Percentiles rank a stretch among this genome's conserved stretches.
Conservation (phyloP, 805 yeast genomes). For the Wickerhamiella parazyma region DNA sequence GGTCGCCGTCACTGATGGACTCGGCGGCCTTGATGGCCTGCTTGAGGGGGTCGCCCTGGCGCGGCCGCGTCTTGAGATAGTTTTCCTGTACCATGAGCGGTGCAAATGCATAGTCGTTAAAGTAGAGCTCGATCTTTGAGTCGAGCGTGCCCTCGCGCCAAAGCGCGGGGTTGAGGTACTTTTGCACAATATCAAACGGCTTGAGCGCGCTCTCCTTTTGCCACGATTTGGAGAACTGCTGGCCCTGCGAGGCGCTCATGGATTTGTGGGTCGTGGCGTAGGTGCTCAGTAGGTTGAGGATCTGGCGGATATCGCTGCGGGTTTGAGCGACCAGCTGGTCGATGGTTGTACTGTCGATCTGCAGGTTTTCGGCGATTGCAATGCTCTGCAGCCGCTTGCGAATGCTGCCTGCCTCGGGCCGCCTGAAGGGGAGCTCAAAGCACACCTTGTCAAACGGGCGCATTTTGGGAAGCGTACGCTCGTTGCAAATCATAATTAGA, state of each 20-base stretch:
- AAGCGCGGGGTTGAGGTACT: constrained; percentile 31
- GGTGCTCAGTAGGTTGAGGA: constrained; percentile 76
- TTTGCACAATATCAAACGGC: constrained; percentile 79
- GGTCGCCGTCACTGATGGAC: constrained; percentile 71
- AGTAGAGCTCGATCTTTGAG: constrained; percentile 77
- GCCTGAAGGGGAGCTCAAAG: constrained; percentile 66
- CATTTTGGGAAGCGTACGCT: constrained; percentile 85
- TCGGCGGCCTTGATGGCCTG: constrained; percentile 71
- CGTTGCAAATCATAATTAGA: constrained; percentile 86
- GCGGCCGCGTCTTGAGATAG: constrained; percentile 51
- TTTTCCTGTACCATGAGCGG: constrained; percentile 96
- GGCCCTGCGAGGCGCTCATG: constrained; percentile 51
- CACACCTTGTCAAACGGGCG: constrained; percentile 82
- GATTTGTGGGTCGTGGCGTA: constrained; percentile 58
- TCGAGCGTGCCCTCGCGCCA: constrained; percentile 33
- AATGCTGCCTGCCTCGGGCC: constrained; percentile 76
- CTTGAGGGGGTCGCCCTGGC: constrained; percentile 39
- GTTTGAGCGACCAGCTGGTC: constrained; percentile 78
- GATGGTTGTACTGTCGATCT: constrained; percentile 64
- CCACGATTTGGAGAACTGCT: constrained; percentile 56
- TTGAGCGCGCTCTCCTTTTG: constrained; percentile 80
- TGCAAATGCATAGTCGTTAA: constrained; percentile 86
- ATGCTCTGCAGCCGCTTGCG: constrained; percentile 79
- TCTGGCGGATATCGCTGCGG: constrained; percentile 84
- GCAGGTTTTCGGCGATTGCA: constrained; percentile 70